Conservation (phyloP, 176 grass and related monocot species). For the Tuctoria greenei region DNA sequence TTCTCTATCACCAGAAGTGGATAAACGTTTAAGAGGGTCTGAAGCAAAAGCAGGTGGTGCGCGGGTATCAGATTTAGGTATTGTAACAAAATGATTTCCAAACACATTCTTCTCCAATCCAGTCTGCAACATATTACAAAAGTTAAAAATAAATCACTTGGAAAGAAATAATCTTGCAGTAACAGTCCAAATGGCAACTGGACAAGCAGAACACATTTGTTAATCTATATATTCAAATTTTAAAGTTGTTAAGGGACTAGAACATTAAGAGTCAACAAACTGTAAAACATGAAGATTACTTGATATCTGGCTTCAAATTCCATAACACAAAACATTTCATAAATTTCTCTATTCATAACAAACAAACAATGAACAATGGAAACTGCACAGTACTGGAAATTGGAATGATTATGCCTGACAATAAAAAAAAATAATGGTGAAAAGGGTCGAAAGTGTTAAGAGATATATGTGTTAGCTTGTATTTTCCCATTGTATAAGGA, state of each 20-base stretch:
- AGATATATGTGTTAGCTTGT: too few species aligned
- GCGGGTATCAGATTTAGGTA: conserved; percentile 52
- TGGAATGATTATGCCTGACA: not conserved
- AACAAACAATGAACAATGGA: not conserved
- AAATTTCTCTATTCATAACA: conserved; percentile 2
- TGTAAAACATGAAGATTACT: not conserved
- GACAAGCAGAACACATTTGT: not conserved
- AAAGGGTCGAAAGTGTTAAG: too few species aligned
- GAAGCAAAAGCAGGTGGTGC: conserved; percentile 84
- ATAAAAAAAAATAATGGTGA: not conserved
- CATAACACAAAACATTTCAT: not conserved
- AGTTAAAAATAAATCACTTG: conserved; percentile 28
- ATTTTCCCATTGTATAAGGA: too few species aligned
- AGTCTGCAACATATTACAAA: conserved; percentile 64
- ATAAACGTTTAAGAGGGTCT: conserved; percentile 65
- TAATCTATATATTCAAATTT: not conserved
- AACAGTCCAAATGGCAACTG: not conserved
- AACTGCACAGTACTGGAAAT: not conserved
- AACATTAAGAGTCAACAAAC: not conserved
- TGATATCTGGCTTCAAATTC: not conserved
- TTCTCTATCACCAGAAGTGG: conserved; percentile 49
- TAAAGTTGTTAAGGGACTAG: not conserved
- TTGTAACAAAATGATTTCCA: conserved; percentile 88
- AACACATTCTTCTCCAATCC: conserved; percentile 95
- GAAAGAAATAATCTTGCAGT: conserved; percentile 12